Conservation (phyloP, 768 basidiomycete genomes). For the Mycena rebaudengoi region DNA sequence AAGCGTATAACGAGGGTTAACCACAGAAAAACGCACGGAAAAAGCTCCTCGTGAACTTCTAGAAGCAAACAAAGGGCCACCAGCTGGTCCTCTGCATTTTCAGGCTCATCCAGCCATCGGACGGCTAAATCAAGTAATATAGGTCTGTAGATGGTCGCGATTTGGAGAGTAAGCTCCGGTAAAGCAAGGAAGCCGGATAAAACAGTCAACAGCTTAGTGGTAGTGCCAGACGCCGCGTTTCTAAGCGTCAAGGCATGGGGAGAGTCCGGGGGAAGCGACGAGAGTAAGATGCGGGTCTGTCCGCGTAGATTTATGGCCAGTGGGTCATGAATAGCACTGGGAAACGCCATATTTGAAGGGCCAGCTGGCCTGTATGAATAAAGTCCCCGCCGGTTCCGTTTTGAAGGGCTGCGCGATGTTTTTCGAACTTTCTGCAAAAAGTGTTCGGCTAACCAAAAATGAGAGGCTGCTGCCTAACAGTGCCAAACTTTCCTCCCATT, state of each 20-base stretch:
- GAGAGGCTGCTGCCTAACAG: no score
- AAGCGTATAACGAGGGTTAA: background rate
- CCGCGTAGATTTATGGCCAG: constrained; percentile 64
- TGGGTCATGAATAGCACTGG: constrained; percentile 58
- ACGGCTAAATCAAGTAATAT: constrained; percentile 82
- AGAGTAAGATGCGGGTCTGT: constrained; percentile 59
- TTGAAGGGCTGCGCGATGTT: no score
- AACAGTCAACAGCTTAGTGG: constrained; percentile 53
- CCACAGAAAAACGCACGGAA: constrained; percentile 59
- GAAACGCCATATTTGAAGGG: constrained; percentile 25
- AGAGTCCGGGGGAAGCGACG: constrained; percentile 52
- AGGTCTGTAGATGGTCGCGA: constrained; percentile 78
- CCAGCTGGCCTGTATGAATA: no score
- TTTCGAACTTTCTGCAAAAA: no score
- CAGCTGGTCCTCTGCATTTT: constrained; percentile 59
- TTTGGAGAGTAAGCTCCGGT: constrained; percentile 67
- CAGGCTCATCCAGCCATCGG: constrained; percentile 73
- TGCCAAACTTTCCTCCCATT: no score
- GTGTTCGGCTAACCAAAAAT: no score
- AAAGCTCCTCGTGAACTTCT: constrained; percentile 76
- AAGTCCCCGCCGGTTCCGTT: no score
- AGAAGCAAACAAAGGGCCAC: constrained; percentile 69
- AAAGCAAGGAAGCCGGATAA: constrained; percentile 69
- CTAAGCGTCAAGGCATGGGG: constrained; percentile 47
- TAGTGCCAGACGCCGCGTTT: constrained; percentile 43